These are phyloP conservation scores for Mycena galopus DNA, from an alignment of 768 basidiomycete genomes.

Conservation along the genomic window DNA sequence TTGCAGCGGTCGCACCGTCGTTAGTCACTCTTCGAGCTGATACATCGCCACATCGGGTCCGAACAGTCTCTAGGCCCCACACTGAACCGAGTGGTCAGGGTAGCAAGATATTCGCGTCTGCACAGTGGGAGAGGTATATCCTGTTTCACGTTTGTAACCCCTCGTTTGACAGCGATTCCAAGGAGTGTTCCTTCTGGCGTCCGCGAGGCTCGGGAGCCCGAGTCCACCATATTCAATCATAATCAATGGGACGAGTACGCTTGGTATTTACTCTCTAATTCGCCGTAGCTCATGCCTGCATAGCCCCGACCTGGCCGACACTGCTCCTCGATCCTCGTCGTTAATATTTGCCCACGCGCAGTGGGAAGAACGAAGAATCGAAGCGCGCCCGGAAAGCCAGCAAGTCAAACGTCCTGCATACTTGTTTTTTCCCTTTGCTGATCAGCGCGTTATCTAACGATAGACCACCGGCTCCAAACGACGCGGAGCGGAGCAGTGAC, in stretches of 20 bases:
- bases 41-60: not conserved
- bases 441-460: not conserved
- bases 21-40: slow-evolving; percentile 9
- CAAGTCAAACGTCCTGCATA: not conserved
- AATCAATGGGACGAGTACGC: slow-evolving; percentile 12
- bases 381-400: not conserved
- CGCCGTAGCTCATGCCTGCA: not conserved
- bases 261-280: not conserved
- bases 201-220: slow-evolving; percentile 10
- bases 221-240: slow-evolving; percentile 22
- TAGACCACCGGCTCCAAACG: no score
- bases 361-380: slow-evolving; percentile 27
- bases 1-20: slow-evolving; percentile 4
- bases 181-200: slow-evolving; percentile 15
- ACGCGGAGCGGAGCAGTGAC: not conserved
- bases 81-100: not conserved
- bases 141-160: not conserved
- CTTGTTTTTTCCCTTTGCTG: not conserved
- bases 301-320: not conserved
- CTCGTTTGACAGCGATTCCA: not conserved
- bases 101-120: slow-evolving; percentile 19
- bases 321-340: slow-evolving; percentile 5
- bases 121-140: slow-evolving; percentile 19
- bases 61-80: not conserved
- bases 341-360: slow-evolving; percentile 33